Percentiles rank a stretch among this genome's conserved stretches.
These are phyloP conservation scores for Vitis hybrid DNA, from an alignment of 177 flowering plant species.

Conservation along the genomic window DNA sequence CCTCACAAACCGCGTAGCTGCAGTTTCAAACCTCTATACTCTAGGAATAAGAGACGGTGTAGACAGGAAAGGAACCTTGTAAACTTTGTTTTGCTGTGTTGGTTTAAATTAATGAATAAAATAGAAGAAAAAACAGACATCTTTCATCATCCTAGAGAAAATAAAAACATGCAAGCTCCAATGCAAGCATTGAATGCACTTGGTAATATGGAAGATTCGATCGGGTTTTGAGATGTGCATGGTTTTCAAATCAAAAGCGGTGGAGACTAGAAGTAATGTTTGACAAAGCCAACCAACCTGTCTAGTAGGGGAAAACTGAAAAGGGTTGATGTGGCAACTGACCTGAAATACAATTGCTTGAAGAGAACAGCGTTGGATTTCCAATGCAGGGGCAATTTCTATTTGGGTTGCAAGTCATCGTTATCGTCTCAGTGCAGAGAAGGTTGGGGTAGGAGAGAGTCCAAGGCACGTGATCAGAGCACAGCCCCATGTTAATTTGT, in stretches of 20 bases:
- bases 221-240: conserved; percentile 38
- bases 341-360: conserved; percentile 19
- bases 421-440: conserved; percentile 8
- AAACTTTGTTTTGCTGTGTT: conserved; percentile 20
- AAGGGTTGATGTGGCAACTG: conserved; percentile 3
- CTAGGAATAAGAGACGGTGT: conserved; percentile 8
- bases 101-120: conserved; percentile 25
- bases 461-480: conserved; percentile 7
- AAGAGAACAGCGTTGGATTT: conserved; percentile 17
- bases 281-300: conserved; percentile 14
- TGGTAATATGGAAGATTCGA: conserved; percentile 63
- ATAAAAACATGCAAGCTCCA: conserved; percentile 53
- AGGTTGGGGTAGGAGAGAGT: not conserved
- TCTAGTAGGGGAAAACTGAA: conserved; percentile 1
- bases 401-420: conserved; percentile 11
- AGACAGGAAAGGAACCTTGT: conserved; percentile 28
- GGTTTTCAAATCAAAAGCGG: conserved; percentile 15
- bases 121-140: conserved; percentile 67
- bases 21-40: conserved; percentile 5
- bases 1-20: conserved; percentile 34
- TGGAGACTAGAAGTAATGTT: conserved; percentile 29
- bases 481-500: not conserved
- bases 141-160: conserved; percentile 49
- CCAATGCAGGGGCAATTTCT: conserved; percentile 8
- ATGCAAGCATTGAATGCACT: conserved; percentile 67